Conservation (phyloP, 2,329 filamentous ascomycete genomes). For the Diaporthe citri region DNA sequence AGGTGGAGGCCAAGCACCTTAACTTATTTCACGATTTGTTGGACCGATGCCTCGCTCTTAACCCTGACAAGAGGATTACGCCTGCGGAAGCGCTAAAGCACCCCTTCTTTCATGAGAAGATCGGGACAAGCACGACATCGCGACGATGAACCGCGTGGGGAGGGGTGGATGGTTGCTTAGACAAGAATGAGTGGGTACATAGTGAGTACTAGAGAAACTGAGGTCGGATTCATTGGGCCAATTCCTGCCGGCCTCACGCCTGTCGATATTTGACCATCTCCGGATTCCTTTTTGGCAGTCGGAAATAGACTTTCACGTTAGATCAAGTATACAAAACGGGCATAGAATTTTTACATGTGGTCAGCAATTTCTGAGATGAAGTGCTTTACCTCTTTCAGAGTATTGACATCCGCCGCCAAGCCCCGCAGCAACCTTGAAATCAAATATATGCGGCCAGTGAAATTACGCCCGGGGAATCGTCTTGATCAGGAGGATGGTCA, state of each 20-base stretch:
- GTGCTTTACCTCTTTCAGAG: not conserved
- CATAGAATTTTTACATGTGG: not conserved
- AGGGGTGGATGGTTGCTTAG: not conserved
- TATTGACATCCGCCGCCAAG: not conserved
- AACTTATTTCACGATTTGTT: slow-evolving; percentile 88
- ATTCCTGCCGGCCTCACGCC: not conserved
- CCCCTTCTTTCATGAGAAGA: slow-evolving; percentile 78
- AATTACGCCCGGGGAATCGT: not conserved
- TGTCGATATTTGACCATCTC: not conserved
- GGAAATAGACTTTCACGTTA: slow-evolving; percentile 12
- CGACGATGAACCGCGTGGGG: slow-evolving; percentile 26
- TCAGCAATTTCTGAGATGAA: not conserved
- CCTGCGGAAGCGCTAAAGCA: slow-evolving; percentile 89
- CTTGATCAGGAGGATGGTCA: not conserved
- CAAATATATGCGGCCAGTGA: not conserved
- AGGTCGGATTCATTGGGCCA: not conserved
- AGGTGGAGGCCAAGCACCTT: slow-evolving; percentile 81
- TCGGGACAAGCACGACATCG: slow-evolving; percentile 36
- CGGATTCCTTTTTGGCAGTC: not conserved
- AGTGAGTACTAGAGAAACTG: not conserved
- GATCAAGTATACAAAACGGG: slow-evolving; percentile 4
- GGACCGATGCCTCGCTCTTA: slow-evolving; percentile 88
- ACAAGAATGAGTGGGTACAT: not conserved
- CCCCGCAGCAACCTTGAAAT: not conserved
- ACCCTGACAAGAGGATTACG: slow-evolving; percentile 92